Conservation (phyloP, 495 filamentous ascomycete species). For the Aspergillus cristatus region DNA sequence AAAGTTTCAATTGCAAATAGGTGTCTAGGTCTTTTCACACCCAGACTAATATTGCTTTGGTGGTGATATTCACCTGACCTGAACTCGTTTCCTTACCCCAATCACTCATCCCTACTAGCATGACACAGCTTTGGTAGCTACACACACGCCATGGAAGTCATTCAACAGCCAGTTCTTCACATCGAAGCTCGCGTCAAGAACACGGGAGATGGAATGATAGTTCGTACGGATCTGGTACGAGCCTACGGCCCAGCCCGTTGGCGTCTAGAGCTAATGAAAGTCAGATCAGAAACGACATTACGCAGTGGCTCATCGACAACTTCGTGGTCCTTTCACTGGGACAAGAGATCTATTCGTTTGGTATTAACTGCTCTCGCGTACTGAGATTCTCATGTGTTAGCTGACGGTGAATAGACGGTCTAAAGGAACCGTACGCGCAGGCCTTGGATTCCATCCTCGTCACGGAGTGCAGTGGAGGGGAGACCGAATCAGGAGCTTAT, state of each 20-base stretch:
- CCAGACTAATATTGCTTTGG: too few species aligned
- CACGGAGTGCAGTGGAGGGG: constrained; percentile 10
- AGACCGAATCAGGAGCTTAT: constrained; percentile 9
- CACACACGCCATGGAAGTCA: background rate
- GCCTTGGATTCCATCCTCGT: constrained; percentile 12
- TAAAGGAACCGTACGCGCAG: constrained; percentile 9
- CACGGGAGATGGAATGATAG: constrained; percentile 9
- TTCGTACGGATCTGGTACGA: constrained; percentile 13
- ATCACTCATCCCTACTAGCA: too few species aligned
- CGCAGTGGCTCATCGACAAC: constrained; percentile 13
- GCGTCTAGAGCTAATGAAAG: background rate
- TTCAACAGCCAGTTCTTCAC: constrained; percentile 12
- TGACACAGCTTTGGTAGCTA: too few species aligned
- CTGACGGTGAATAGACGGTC: constrained; percentile 6
- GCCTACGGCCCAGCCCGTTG: background rate
- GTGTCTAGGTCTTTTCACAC: too few species aligned
- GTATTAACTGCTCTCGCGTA: background rate
- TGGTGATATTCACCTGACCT: too few species aligned
- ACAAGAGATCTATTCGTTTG: constrained; percentile 12
- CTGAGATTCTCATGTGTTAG: background rate
- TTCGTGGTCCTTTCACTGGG: constrained; percentile 12
- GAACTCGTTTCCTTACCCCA: too few species aligned
- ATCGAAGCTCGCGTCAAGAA: constrained; percentile 15
- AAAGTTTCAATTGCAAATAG: too few species aligned
- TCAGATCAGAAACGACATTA: constrained; percentile 14